Conservation (phyloP, 1,284 basidiomycete genomes). For the Trichosporon inkin region DNA sequence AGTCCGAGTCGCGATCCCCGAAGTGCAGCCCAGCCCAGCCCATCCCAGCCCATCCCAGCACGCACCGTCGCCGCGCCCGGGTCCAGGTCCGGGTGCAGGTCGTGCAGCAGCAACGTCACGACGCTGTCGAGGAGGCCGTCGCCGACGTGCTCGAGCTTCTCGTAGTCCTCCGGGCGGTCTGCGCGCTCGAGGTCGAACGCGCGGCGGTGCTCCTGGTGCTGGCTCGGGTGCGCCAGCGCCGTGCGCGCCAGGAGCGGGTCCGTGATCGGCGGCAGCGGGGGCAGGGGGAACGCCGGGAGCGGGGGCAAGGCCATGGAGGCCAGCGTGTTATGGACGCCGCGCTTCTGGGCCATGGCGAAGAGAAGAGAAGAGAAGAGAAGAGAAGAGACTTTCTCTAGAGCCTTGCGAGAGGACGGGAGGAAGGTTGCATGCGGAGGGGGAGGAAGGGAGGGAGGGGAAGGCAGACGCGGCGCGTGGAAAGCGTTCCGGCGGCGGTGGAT, state of each 20-base stretch:
- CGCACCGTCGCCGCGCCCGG: constrained; percentile 38
- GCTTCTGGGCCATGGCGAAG: not conserved
- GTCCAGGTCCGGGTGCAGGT: constrained; percentile 35
- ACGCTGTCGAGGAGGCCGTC: constrained; percentile 33
- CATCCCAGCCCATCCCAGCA: no score
- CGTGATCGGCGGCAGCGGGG: constrained; percentile 35
- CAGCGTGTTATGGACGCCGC: constrained; percentile 7
- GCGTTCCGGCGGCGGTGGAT: not conserved
- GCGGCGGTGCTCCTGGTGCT: constrained; percentile 6
- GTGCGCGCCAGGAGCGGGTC: constrained; percentile 21
- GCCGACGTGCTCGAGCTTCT: constrained; percentile 47
- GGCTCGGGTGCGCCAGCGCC: constrained; percentile 32
- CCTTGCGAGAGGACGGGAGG: no score
- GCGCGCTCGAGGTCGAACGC: constrained; percentile 14
- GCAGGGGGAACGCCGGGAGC: constrained; percentile 26
- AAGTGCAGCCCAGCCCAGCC: no score
- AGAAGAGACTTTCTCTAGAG: not conserved
- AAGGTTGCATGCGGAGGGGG: not conserved
- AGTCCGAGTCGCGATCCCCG: no score
- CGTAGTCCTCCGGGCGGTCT: constrained; percentile 31
- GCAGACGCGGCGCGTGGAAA: no score
- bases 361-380: not conserved
- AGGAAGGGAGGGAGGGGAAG: no score
- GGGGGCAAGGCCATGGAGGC: constrained; percentile 17
- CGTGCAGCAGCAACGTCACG: constrained; percentile 37